Percentiles rank a stretch among this genome's conserved stretches.
These are phyloP conservation scores for Cryptosporidium baileyi DNA, from an alignment of 169 alveolate species.

Conservation along the genomic window DNA sequence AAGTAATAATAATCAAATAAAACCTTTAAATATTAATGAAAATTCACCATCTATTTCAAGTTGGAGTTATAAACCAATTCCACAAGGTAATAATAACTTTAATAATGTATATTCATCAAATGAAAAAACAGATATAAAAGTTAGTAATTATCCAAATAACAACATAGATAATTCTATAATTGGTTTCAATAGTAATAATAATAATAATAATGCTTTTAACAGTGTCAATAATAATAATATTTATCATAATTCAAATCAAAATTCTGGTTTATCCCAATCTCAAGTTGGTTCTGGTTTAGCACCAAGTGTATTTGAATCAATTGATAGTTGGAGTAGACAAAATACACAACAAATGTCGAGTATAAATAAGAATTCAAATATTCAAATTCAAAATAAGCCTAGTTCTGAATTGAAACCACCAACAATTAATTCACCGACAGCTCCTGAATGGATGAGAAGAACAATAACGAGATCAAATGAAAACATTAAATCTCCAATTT, in stretches of 20 bases:
- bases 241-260: not conserved
- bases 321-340: slow-evolving; percentile 50
- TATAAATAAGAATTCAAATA: not conserved
- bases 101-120: not conserved
- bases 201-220: not conserved
- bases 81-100: slow-evolving; percentile 31
- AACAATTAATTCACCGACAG: slow-evolving; percentile 29
- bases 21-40: not conserved
- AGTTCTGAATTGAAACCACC: slow-evolving; percentile 33
- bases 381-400: not conserved
- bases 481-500: not conserved
- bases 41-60: slow-evolving; percentile 24
- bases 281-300: slow-evolving; percentile 50
- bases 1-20: not conserved
- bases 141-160: not conserved
- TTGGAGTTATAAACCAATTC: slow-evolving; percentile 66
- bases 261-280: slow-evolving; percentile 8
- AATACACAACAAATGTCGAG: not conserved
- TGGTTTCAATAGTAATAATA: slow-evolving; percentile 19
- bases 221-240: not conserved
- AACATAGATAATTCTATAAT: not conserved
- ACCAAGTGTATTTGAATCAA: slow-evolving; percentile 32
- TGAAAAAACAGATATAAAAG: not conserved
- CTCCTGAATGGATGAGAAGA: slow-evolving; percentile 68
- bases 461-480: slow-evolving; percentile 38